A percentile compares a stretch with the other conserved stretches of the same genome.
Conservation (phyloP, 352 stramenopile genomes). For the Thraustotheca clavata region DNA sequence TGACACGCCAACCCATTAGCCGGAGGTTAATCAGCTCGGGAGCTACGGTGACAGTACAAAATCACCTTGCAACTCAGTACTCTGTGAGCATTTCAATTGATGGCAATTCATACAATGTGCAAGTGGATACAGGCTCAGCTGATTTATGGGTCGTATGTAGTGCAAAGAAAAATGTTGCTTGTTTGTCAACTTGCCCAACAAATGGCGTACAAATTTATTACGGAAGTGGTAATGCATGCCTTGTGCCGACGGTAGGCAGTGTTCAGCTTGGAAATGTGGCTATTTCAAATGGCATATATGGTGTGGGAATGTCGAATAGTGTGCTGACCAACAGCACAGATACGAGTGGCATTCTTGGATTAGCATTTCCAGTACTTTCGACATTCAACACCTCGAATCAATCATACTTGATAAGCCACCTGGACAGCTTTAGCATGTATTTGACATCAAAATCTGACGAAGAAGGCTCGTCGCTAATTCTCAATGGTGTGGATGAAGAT, state of each 20-base stretch:
- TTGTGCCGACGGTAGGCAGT: conserved; percentile 28
- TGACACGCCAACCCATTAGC: neutral
- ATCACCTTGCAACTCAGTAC: conserved; percentile 30
- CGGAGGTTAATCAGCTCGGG: neutral
- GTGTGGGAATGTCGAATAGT: conserved; percentile 42
- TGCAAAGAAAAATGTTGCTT: conserved; percentile 26
- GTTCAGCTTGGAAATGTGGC: conserved; percentile 40
- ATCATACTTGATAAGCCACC: conserved; percentile 29
- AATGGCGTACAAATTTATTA: conserved; percentile 41
- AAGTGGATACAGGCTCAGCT: conserved; percentile 68
- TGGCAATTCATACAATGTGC: conserved; percentile 33
- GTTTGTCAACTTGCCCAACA: conserved; percentile 30
- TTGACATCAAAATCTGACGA: conserved; percentile 33
- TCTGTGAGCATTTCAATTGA: conserved; percentile 42
- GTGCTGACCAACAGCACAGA: conserved; percentile 25
- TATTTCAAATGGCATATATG: conserved; percentile 45
- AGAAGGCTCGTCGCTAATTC: conserved; percentile 46
- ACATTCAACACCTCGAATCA: conserved; percentile 26
- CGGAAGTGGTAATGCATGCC: conserved; percentile 53
- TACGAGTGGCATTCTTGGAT: conserved; percentile 45
- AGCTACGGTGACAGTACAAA: neutral
- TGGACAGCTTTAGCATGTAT: conserved; percentile 59
- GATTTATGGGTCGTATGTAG: conserved; percentile 69
- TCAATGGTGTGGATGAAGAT: conserved; percentile 55
- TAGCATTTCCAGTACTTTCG: conserved; percentile 44